A percentile compares a stretch with the other conserved stretches of the same genome.
Evolutionary conservation across 495 filamentous ascomycete species (phyloP).

Genomic region (Annulohypoxylon stygium): DNA sequence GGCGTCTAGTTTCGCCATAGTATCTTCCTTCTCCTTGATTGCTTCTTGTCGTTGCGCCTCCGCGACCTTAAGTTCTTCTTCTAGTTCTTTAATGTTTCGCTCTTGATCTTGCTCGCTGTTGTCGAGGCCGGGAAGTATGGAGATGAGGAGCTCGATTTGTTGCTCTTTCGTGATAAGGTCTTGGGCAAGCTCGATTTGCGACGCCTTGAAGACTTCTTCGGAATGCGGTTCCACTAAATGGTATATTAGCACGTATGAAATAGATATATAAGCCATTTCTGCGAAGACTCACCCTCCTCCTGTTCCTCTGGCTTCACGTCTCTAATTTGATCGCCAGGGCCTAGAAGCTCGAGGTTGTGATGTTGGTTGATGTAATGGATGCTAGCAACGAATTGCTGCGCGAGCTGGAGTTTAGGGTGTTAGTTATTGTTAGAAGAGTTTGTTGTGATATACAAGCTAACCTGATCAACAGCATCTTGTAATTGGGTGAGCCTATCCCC

Average conservation of each 20-base stretch:
- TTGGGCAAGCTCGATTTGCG: conserved; percentile 83
- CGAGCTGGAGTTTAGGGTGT: conserved; percentile 68
- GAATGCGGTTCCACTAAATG: conserved; percentile 69
- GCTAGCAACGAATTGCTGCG: conserved; percentile 88
- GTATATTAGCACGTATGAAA: conserved; percentile 21
- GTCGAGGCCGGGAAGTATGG: conserved; percentile 85
- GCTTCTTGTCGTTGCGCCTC: conserved; percentile 79
- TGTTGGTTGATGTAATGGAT: conserved; percentile 86
- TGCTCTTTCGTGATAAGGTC: conserved; percentile 92
- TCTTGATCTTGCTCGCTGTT: conserved; percentile 87
- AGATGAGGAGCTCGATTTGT: conserved; percentile 91
- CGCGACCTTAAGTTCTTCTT: conserved; percentile 78
- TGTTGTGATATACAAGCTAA: conserved; percentile 47
- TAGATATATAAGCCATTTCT: conserved; percentile 13
- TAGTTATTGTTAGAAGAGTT: conserved; percentile 1
- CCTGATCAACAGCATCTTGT: conserved; percentile 94
- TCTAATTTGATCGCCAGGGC: conserved; percentile 68
- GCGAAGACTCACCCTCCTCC: conserved; percentile 53
- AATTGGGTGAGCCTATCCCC: conserved; percentile 92
- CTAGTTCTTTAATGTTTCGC: conserved; percentile 77
- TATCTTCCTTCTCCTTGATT: conserved; percentile 75
- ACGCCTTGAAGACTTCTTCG: conserved; percentile 73
- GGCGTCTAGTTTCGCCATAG: conserved; percentile 75
- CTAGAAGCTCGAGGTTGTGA: conserved; percentile 79
- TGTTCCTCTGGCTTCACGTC: conserved; percentile 65